phyloP scores from a whole-genome alignment of 2,329 filamentous ascomycete species.

The Clonostachys solani region DNA sequence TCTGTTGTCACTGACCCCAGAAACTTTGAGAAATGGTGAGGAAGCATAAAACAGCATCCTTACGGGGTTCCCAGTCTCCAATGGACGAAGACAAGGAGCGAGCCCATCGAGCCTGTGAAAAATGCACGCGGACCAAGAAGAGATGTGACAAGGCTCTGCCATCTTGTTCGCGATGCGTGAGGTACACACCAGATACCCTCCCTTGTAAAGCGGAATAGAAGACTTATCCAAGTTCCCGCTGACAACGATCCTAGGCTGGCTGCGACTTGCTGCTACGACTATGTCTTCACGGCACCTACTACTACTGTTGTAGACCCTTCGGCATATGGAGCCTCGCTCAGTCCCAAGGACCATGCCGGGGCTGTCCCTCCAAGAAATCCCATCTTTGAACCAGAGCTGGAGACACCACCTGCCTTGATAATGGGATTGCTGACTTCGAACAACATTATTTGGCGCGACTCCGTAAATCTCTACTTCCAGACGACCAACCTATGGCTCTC shows the following conservation, averaged over 20 bases:
- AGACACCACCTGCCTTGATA: conserved; percentile 29
- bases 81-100: conserved; percentile 18
- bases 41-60: no score
- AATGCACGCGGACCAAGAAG: conserved; percentile 30
- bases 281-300: conserved; percentile 26
- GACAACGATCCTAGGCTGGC: conserved; percentile 10
- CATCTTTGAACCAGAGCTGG: conserved; percentile 22
- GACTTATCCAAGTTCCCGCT: background rate
- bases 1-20: no score
- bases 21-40: no score
- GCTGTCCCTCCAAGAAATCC: conserved; percentile 3
- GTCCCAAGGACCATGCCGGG: conserved; percentile 8
- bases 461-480: conserved; percentile 29
- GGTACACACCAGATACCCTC: conserved; percentile 11
- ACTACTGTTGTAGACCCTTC: conserved; percentile 20
- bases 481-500: conserved; percentile 36
- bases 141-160: conserved; percentile 30
- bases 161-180: conserved; percentile 25
- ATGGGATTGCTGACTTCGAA: conserved; percentile 28
- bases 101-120: conserved; percentile 28
- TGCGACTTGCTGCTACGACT: conserved; percentile 27
- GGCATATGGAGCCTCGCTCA: conserved; percentile 8
- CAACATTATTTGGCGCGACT: conserved; percentile 28
- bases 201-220: background rate
- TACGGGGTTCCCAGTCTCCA: conserved; percentile 18